Evolutionary conservation across 805 yeast genomes (phyloP), one percentile per base, ranked within the genome.

Genomic region (Nakazawaea sp.): DNA sequence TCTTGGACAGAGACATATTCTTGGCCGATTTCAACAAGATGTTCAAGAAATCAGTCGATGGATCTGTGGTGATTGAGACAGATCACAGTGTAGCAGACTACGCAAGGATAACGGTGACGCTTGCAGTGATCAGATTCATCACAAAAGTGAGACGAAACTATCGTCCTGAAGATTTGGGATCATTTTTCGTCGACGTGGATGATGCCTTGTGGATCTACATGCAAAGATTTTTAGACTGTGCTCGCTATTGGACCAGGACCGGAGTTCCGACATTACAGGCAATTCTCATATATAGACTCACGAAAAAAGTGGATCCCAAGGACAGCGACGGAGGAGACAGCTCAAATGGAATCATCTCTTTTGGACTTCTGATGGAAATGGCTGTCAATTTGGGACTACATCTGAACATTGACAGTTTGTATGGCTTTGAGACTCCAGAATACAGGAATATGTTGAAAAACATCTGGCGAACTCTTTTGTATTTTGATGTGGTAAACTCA

Each of bases 1-100:
- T 55, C 7, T 62, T 58, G 1, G 66, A 60, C 5, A 60, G 37
- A 1, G 65, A 56, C 1, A n/a, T n/a, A n/a, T n/a, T n/a, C n/a
- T n/a, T n/a, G n/a, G n/a, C n/a, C n/a, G n/a, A n/a, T n/a, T n/a
- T n/a, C n/a, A n/a, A n/a, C n/a, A n/a, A n/a, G n/a, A n/a, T n/a
- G n/a, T n/a, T n/a, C n/a, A n/a, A n/a, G n/a, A n/a, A n/a, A n/a
- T n/a, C n/a, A n/a, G n/a, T n/a, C n/a, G n/a, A n/a, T n/a, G n/a
- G n/a, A n/a, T n/a, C n/a, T n/a, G n/a, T n/a, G n/a, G n/a, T n/a
- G n/a, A n/a, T n/a, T n/a, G n/a, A n/a, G n/a, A n/a, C n/a, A n/a
- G n/a, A n/a, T n/a, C n/a, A n/a, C n/a, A n/a, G n/a, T n/a, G n/a
- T n/a, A n/a, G n/a, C n/a, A n/a, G n/a, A n/a, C n/a, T n/a, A n/a